Evolutionary conservation across 2,329 filamentous ascomycete species (phyloP).

Genomic region (Dendryphion nanum): DNA sequence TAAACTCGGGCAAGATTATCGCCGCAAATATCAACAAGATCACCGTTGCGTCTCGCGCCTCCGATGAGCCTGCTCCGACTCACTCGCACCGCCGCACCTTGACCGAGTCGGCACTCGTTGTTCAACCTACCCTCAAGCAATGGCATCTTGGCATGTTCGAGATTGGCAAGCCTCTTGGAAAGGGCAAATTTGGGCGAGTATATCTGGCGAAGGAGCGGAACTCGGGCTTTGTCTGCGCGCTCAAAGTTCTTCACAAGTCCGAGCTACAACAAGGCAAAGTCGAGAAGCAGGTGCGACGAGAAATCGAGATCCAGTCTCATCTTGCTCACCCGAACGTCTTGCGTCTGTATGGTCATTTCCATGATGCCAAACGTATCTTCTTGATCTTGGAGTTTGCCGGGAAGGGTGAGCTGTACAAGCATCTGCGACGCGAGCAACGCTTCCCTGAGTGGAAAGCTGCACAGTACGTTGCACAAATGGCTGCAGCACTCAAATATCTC

Average conservation of each 20-base stretch:
- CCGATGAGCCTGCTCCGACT: conserved; percentile 27
- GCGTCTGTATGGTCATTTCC: conserved; percentile 82
- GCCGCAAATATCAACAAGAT: conserved; percentile 56
- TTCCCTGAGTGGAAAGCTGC: conserved; percentile 86
- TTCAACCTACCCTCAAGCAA: conserved; percentile 45
- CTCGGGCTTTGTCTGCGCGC: conserved; percentile 78
- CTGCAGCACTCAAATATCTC: conserved; percentile 82
- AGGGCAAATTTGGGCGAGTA: conserved; percentile 84
- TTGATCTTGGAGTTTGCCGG: conserved; percentile 84
- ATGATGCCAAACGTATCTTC: conserved; percentile 85
- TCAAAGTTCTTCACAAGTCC: conserved; percentile 83
- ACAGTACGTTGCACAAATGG: conserved; percentile 87
- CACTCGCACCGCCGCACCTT: conserved; percentile 39
- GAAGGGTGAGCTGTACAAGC: conserved; percentile 85
- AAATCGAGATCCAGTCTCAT: conserved; percentile 89
- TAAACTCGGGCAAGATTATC: conserved; percentile 58
- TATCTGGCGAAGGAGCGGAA: conserved; percentile 79
- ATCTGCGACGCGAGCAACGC: conserved; percentile 71
- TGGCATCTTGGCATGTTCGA: conserved; percentile 95
- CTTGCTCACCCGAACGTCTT: conserved; percentile 83
- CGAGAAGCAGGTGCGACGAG: conserved; percentile 82
- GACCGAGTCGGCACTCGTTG: conserved; percentile 50
- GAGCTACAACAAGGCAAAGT: conserved; percentile 78
- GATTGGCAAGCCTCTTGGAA: conserved; percentile 80
- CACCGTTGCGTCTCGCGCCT: conserved; percentile 64